Base-by-base conservation (phyloP, 148 eudicot species). In the Chenopodium berlandieri region DNA sequence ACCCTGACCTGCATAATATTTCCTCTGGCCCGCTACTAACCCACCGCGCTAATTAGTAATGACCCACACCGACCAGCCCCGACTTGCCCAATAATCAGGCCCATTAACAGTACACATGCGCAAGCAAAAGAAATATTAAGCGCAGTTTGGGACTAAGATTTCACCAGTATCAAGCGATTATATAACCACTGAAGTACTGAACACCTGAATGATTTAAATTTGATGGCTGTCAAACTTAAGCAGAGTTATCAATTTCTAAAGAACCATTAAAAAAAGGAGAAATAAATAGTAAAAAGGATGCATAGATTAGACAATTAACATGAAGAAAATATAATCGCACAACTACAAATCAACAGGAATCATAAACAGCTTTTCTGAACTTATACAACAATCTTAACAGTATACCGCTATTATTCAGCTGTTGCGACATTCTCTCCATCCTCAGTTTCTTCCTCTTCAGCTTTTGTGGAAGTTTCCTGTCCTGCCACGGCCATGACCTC, bases 401-500 rank as follows among this genome's bases (percentile, higher is more conserved):
- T 50, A 3, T 46, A 71, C 52, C 66, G 13, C 50, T 81, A 81
- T 78, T 74, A 47, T 82, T 67, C 75, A 56, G 37, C 63, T 34
- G 56, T 69, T 14, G 30, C 66, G 44, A 32, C 78, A 44, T 65
- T 52, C 68, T 84, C 74, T 66, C 9, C 75, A 17, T 67, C 60
- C 40, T 37, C 50, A 27, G 67, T 40, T 34, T 48, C 83, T 80
- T 76, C 78, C 37, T 47, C 78, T 40, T 69, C 78, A 58, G 16
- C 71, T 47, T 60, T 30, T 25, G 62, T 32, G 6, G 86, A 80
- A 66, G 90, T 70, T 80, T 82, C 89, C 81, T 81, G 81, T 30
- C 86, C 79, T 27, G 82, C 75, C 7, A 82, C 62, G 27, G 94
- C 87, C 91, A 92, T 78, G 75, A 92, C 94, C 87, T 96, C 98